phyloP scores from a whole-genome alignment of 192 early-diverging fungal species.

The Diversispora eburnea region DNA sequence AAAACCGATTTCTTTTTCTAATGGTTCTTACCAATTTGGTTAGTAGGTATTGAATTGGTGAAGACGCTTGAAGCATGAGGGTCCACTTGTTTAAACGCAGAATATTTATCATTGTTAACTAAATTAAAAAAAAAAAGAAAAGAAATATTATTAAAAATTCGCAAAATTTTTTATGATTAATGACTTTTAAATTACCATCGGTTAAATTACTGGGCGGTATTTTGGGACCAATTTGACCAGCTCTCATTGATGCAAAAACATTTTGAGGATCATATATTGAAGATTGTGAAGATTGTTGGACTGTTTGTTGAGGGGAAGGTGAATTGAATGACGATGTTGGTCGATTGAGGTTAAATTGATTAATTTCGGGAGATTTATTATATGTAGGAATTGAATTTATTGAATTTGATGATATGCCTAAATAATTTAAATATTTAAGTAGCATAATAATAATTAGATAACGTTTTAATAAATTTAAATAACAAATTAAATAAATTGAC shows the following conservation, averaged over 20 bases:
- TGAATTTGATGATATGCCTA: too few relatives aligned
- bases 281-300: conserved; percentile 24
- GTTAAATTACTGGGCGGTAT: conserved; percentile 1
- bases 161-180: background rate
- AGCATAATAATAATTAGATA: too few relatives aligned
- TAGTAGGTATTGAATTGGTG: background rate
- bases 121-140: background rate
- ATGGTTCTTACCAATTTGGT: background rate
- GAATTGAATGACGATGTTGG: conserved; percentile 9
- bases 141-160: background rate
- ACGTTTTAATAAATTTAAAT: too few relatives aligned
- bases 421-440: too few relatives aligned
- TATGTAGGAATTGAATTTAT: too few relatives aligned
- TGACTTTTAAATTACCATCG: background rate
- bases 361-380: too few relatives aligned
- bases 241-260: conserved; percentile 30
- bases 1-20: background rate
- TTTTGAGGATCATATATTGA: conserved; percentile 25
- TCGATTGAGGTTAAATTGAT: background rate
- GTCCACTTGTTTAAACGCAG: conserved; percentile 10
- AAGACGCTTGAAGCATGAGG: conserved; percentile 15
- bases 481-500: too few relatives aligned
- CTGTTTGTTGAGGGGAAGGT: conserved; percentile 17
- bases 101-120: conserved; percentile 11
- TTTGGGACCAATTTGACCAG: conserved; percentile 20